These are phyloP conservation scores for Lactifluus rugatus DNA, from an alignment of 768 basidiomycete species.

Conservation along the genomic window DNA sequence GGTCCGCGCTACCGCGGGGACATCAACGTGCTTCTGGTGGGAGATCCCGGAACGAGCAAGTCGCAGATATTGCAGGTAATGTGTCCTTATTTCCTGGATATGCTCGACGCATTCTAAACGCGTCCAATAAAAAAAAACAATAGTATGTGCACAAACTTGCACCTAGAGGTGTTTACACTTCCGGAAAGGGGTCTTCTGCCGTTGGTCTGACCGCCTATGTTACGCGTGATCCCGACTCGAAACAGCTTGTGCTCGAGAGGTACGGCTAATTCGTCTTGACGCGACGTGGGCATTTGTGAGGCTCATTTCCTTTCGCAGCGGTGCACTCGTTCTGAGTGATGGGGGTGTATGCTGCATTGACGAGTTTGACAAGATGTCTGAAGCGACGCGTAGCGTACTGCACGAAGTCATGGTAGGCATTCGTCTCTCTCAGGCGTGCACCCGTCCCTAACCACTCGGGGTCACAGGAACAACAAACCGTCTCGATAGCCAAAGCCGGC, in stretches of 20 bases:
- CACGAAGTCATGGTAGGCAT: slow-evolving; percentile 91
- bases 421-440: neutral
- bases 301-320: slow-evolving; percentile 38
- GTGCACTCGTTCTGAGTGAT: slow-evolving; percentile 88
- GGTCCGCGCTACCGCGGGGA: slow-evolving; percentile 96
- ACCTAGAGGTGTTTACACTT: slow-evolving; percentile 93
- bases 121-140: neutral
- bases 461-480: slow-evolving; percentile 93
- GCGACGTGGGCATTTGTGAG: neutral
- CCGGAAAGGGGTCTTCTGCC: slow-evolving; percentile 96
- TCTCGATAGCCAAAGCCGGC: slow-evolving; percentile 97
- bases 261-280: slow-evolving; percentile 24
- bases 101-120: too few relatives aligned
- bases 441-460: neutral
- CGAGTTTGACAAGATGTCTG: slow-evolving; percentile 99
- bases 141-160: slow-evolving; percentile 99
- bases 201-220: slow-evolving; percentile 99
- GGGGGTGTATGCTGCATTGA: slow-evolving; percentile 98
- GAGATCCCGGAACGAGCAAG: slow-evolving; percentile 96
- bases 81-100: slow-evolving; percentile 23
- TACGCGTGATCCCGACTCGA: slow-evolving; percentile 95
- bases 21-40: slow-evolving; percentile 94
- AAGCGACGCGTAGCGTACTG: slow-evolving; percentile 91
- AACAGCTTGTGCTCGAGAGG: slow-evolving; percentile 97
- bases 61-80: slow-evolving; percentile 86